Conservation (phyloP, 2,329 filamentous ascomycete genomes). For the Orbilia brochopaga region DNA sequence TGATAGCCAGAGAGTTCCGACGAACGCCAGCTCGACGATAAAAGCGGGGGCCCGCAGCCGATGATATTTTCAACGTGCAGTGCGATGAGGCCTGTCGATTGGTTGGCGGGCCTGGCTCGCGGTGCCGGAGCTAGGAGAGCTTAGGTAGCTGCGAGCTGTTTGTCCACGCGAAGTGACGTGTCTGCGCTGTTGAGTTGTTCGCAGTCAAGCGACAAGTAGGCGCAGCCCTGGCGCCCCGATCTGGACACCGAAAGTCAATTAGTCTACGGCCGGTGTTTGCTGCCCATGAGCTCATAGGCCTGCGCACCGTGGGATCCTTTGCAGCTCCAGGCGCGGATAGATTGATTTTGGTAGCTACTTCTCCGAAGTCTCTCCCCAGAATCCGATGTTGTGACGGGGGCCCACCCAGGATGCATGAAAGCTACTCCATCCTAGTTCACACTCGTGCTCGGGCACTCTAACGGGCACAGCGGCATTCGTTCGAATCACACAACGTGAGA, state of each 20-base stretch:
- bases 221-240: constrained; percentile 3
- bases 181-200: constrained; percentile 7
- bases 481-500: neutral
- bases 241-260: neutral
- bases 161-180: constrained; percentile 5
- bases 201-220: neutral
- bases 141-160: constrained; percentile 2
- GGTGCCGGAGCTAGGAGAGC: neutral
- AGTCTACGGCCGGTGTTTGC: too few relatives aligned
- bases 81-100: neutral
- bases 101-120: neutral
- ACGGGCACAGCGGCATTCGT: too few relatives aligned
- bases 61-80: neutral
- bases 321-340: too few relatives aligned
- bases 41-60: neutral
- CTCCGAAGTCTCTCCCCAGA: too few relatives aligned
- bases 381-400: too few relatives aligned
- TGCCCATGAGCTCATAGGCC: too few relatives aligned
- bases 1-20: constrained; percentile 45
- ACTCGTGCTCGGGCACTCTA: neutral
- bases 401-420: neutral
- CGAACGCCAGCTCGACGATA: constrained; percentile 17
- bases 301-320: too few relatives aligned
- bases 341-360: too few relatives aligned
- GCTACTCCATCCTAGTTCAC: neutral